A percentile compares a stretch with the other conserved stretches of the same genome.
Conservation (phyloP, 176 grass and related monocot species). For the Alloteropsis semialata region DNA sequence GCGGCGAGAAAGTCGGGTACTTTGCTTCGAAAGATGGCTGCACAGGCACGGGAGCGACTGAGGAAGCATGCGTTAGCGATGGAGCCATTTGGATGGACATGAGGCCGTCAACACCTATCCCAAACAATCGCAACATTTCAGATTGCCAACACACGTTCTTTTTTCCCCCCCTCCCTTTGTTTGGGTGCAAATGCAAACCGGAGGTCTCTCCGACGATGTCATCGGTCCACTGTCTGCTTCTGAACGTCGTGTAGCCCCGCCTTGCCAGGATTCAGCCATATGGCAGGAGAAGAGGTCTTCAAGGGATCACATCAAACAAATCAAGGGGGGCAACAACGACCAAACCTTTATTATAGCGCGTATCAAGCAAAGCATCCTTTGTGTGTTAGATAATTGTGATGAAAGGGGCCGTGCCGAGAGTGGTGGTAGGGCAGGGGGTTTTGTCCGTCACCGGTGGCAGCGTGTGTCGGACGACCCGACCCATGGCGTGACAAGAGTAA, state of each 20-base stretch:
- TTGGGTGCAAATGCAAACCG: background rate
- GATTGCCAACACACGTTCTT: background rate
- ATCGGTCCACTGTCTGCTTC: background rate
- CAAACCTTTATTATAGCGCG: background rate
- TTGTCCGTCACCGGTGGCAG: slow-evolving; percentile 29
- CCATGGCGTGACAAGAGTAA: slow-evolving; percentile 25
- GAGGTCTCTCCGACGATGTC: slow-evolving; percentile 7
- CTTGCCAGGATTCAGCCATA: background rate
- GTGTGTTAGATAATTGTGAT: background rate
- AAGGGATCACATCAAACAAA: background rate
- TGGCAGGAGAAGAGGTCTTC: slow-evolving; percentile 23
- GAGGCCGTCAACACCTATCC: background rate
- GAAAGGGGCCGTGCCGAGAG: background rate
- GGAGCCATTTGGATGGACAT: slow-evolving; percentile 27
- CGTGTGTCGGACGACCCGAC: background rate
- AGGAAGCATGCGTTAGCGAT: background rate
- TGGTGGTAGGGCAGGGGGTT: background rate
- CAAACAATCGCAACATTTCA: background rate
- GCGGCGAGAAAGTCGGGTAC: no score
- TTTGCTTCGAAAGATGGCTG: background rate
- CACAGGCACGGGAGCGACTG: background rate
- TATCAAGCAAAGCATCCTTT: background rate
- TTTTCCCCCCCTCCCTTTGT: background rate
- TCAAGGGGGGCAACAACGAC: background rate
- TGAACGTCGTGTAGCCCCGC: background rate